phyloP scores from a whole-genome alignment of 106 monocot species.

The Allium sativum region DNA sequence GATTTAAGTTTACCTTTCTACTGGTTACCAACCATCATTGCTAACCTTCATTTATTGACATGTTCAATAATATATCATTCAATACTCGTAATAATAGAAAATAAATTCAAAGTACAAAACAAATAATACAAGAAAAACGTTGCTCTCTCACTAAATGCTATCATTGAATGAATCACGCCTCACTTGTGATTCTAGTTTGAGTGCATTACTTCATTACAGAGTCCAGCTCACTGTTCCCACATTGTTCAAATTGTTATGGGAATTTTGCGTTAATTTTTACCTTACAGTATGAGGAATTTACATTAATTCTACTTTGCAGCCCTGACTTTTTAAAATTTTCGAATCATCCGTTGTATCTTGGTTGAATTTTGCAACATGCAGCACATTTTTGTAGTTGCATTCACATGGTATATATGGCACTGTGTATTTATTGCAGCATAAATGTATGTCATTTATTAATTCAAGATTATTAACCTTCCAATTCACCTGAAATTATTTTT shows the following conservation, averaged over 20 bases:
- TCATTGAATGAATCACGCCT: slow-evolving; percentile 13
- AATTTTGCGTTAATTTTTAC: neutral
- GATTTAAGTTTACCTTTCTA: too few species aligned
- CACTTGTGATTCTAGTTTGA: slow-evolving; percentile 6
- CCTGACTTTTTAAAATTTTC: neutral
- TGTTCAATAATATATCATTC: too few species aligned
- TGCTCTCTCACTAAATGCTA: slow-evolving; percentile 1
- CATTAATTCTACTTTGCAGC: neutral
- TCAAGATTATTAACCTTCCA: too few species aligned
- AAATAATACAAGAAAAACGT: neutral
- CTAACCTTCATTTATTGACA: too few species aligned
- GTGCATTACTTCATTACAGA: slow-evolving; percentile 6
- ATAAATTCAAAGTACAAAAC: too few species aligned
- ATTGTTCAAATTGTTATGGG: neutral
- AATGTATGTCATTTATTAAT: too few species aligned
- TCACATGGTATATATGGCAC: neutral
- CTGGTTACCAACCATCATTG: too few species aligned
- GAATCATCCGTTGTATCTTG: neutral
- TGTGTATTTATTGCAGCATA: too few species aligned
- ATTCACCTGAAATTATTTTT: too few species aligned
- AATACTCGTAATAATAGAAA: too few species aligned
- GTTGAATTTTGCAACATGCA: neutral
- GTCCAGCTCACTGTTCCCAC: neutral
- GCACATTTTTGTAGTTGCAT: neutral
- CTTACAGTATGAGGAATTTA: neutral